A percentile compares a stretch with the other conserved stretches of the same genome.
Evolutionary conservation across 2,329 filamentous ascomycete genomes (phyloP).

Genomic region (Drechslerella coelobrocha): DNA sequence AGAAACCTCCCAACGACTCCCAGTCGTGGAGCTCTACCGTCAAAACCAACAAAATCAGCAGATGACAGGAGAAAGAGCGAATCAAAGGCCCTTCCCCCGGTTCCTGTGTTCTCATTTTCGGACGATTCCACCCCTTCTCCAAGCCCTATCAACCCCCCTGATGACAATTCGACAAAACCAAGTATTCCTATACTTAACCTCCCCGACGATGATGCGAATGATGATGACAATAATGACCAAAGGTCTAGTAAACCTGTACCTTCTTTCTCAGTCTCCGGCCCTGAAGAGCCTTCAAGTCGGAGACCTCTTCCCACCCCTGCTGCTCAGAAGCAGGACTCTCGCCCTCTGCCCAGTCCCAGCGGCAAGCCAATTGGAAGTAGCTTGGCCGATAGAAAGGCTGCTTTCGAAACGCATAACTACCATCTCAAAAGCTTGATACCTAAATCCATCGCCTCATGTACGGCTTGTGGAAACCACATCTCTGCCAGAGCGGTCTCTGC

Average conservation of each 20-base stretch:
- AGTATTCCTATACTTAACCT: conserved; percentile 49
- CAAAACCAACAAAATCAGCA: conserved; percentile 12
- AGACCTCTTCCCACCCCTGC: conserved; percentile 36
- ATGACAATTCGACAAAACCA: conserved; percentile 43
- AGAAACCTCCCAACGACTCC: conserved; percentile 32
- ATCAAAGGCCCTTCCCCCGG: conserved; percentile 39
- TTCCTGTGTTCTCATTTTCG: conserved; percentile 52
- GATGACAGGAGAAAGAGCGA: conserved; percentile 21
- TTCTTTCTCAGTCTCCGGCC: conserved; percentile 50
- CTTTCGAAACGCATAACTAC: conserved; percentile 43
- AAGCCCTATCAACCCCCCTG: conserved; percentile 50
- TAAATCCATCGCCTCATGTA: conserved; percentile 71
- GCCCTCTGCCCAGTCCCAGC: conserved; percentile 40
- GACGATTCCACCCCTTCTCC: conserved; percentile 47
- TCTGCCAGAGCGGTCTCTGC: conserved; percentile 88
- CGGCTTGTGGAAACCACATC: conserved; percentile 82
- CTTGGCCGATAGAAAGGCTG: conserved; percentile 38
- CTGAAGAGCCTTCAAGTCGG: conserved; percentile 23
- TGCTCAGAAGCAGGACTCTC: conserved; percentile 36
- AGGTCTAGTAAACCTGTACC: conserved; percentile 46
- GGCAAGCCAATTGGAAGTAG: conserved; percentile 30
- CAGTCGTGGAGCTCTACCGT: conserved; percentile 17
- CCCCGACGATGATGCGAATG: conserved; percentile 37
- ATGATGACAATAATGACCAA: conserved; percentile 39
- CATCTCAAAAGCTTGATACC: conserved; percentile 49